These are phyloP conservation scores for Fusarium nurragi DNA, from an alignment of 2,329 filamentous ascomycete genomes.

Conservation along the genomic window DNA sequence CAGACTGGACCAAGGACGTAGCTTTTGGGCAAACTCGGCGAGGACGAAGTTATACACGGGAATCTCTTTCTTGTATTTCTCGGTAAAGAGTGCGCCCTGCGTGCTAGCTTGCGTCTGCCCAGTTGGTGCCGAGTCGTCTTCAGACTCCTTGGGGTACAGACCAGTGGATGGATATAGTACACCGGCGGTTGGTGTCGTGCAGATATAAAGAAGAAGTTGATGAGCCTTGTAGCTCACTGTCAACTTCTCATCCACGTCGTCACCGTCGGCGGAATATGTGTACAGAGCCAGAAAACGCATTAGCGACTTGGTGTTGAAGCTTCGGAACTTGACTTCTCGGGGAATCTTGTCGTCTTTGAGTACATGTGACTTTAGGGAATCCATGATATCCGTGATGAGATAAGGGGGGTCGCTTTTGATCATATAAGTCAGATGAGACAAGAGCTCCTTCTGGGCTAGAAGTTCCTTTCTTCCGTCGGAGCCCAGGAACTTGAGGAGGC, in stretches of 20 bases:
- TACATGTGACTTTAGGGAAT: slow-evolving; percentile 74
- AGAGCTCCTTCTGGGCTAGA: slow-evolving; percentile 79
- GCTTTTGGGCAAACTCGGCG: slow-evolving; percentile 78
- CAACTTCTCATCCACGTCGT: slow-evolving; percentile 52
- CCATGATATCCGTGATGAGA: slow-evolving; percentile 78
- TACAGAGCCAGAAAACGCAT: slow-evolving; percentile 78
- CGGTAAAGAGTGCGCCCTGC: slow-evolving; percentile 75
- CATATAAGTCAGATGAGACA: slow-evolving; percentile 83
- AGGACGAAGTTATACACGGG: slow-evolving; percentile 83
- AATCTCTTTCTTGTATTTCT: slow-evolving; percentile 71
- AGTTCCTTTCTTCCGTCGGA: slow-evolving; percentile 83
- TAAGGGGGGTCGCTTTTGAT: slow-evolving; percentile 81
- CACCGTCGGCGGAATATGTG: slow-evolving; percentile 61
- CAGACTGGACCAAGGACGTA: slow-evolving; percentile 84
- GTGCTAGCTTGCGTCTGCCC: slow-evolving; percentile 58
- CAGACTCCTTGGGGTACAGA: slow-evolving; percentile 82
- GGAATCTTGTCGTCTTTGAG: slow-evolving; percentile 79
- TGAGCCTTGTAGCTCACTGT: slow-evolving; percentile 76
- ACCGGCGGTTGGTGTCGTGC: slow-evolving; percentile 77
- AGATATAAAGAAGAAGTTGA: slow-evolving; percentile 77
- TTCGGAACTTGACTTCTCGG: slow-evolving; percentile 76
- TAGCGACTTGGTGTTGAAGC: slow-evolving; percentile 79
- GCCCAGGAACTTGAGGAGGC: slow-evolving; percentile 80
- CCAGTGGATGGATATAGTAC: slow-evolving; percentile 80
- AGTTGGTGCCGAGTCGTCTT: slow-evolving; percentile 54